A percentile compares a stretch with the other conserved stretches of the same genome.
Evolutionary conservation across 148 eudicot genomes (phyloP).

Genomic region (Suaeda aralocaspica): DNA sequence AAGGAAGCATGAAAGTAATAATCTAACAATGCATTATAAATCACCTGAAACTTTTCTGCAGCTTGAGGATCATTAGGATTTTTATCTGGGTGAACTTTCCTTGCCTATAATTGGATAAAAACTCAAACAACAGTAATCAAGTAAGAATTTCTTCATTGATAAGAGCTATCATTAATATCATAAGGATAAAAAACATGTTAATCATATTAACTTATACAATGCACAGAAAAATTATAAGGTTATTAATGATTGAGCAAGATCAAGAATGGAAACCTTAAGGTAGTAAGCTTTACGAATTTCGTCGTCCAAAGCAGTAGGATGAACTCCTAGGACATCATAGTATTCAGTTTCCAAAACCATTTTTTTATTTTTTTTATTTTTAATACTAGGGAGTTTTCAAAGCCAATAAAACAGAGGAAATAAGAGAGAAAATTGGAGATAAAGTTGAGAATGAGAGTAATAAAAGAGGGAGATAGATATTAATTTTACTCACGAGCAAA

Average conservation of each 20-base stretch:
- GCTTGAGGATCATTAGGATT: constrained; percentile 89
- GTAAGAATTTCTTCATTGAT: not conserved
- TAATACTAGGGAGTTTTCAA: not conserved
- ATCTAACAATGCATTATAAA: constrained; percentile 9
- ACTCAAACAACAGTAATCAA: not conserved
- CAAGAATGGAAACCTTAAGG: constrained; percentile 52
- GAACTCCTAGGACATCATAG: constrained; percentile 74
- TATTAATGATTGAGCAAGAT: not conserved
- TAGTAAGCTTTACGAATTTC: constrained; percentile 92
- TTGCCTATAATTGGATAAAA: constrained; percentile 45
- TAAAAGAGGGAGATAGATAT: not conserved
- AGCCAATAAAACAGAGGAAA: constrained; percentile 4
- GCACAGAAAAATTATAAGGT: not conserved
- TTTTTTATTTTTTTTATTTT: no score
- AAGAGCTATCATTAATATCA: not conserved
- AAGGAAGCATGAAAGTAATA: not conserved
- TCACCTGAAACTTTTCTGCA: constrained; percentile 91
- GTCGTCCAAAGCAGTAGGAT: constrained; percentile 65
- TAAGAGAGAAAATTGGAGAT: constrained; percentile 9
- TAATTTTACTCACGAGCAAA: constrained; percentile 37
- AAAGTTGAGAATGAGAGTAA: not conserved
- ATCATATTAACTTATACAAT: not conserved
- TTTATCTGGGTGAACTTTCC: constrained; percentile 90
- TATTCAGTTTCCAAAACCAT: constrained; percentile 88
- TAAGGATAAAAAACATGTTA: not conserved